Percentiles rank a stretch among this genome's conserved stretches.
phyloP scores from a whole-genome alignment of 805 yeast genomes.

The Candida mattraensis region DNA sequence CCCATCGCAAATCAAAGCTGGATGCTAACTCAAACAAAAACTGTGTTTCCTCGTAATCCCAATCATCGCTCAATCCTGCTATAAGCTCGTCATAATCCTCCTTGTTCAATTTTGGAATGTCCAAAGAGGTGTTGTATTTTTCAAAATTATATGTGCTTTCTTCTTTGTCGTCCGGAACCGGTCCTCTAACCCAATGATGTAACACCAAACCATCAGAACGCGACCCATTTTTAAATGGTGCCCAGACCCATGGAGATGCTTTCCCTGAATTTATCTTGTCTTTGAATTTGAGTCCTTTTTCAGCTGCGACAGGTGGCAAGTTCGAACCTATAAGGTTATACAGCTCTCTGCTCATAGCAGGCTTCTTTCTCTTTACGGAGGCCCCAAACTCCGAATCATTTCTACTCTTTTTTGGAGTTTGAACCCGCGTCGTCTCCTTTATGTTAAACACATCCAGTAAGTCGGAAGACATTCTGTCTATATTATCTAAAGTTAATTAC shows the following conservation, averaged over 20 bases:
- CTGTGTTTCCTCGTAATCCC: conserved; percentile 78
- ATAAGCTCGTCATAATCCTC: conserved; percentile 56
- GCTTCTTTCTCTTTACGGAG: conserved; percentile 36
- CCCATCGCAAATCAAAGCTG: conserved; percentile 66
- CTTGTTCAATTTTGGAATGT: conserved; percentile 68
- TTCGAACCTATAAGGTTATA: conserved; percentile 88
- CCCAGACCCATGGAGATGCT: conserved; percentile 81
- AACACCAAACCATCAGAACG: conserved; percentile 53
- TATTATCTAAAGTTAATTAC: neutral
- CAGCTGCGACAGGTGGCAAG: conserved; percentile 78
- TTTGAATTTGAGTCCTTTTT: conserved; percentile 52
- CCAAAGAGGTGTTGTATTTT: conserved; percentile 66
- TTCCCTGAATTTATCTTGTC: conserved; percentile 61
- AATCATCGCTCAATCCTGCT: conserved; percentile 33
- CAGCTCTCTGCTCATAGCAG: conserved; percentile 86
- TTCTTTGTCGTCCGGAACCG: conserved; percentile 33
- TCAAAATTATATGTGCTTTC: conserved; percentile 62
- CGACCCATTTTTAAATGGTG: conserved; percentile 56
- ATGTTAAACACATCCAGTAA: conserved; percentile 76
- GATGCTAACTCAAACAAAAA: conserved; percentile 72
- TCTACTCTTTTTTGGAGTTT: conserved; percentile 26
- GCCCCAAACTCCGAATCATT: conserved; percentile 20
- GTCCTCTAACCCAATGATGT: conserved; percentile 86
- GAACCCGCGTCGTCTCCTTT: conserved; percentile 43
- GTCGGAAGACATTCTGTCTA: conserved; percentile 46